phyloP scores from a whole-genome alignment of 805 yeast species.

The Wickerhamiella occidentalis region DNA sequence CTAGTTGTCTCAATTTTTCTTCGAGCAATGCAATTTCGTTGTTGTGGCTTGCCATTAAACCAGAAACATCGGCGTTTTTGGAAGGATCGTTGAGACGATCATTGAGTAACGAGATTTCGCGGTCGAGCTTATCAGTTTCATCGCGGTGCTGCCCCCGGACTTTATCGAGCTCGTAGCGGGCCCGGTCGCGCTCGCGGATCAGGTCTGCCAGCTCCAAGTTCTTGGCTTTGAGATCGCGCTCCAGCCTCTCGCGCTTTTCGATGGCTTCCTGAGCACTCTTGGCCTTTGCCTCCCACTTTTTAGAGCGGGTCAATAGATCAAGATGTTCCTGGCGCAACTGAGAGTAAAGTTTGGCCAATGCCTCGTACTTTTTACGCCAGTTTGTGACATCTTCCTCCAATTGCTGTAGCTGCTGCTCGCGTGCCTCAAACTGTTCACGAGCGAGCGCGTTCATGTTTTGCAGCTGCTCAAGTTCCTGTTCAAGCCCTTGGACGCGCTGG shows the following conservation, averaged over 20 bases:
- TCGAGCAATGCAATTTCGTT: constrained; percentile 21
- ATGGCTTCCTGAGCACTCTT: constrained; percentile 84
- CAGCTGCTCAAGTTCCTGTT: constrained; percentile 46
- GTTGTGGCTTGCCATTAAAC: constrained; percentile 26
- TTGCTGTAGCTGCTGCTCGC: constrained; percentile 56
- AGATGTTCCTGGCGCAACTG: constrained; percentile 88
- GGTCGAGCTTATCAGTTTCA: constrained; percentile 52
- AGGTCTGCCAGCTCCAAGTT: constrained; percentile 79
- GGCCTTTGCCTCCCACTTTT: constrained; percentile 74
- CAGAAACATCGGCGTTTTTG: constrained; percentile 51
- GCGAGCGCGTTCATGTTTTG: constrained; percentile 44
- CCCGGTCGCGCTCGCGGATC: constrained; percentile 80
- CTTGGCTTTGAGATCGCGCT: constrained; percentile 72
- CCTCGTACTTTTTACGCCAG: constrained; percentile 82
- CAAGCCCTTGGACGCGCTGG: constrained; percentile 67
- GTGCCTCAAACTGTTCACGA: constrained; percentile 58
- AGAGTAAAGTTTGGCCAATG: constrained; percentile 77
- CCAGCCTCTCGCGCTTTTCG: constrained; percentile 67
- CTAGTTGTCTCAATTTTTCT: constrained; percentile 20
- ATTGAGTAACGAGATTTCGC: constrained; percentile 51
- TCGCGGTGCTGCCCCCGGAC: constrained; percentile 49
- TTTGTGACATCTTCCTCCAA: constrained; percentile 61
- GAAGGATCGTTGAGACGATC: constrained; percentile 48
- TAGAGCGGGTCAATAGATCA: constrained; percentile 61
- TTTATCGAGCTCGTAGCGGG: constrained; percentile 69